Evolutionary conservation across 768 basidiomycete species (phyloP), one percentile per base, ranked within the genome.

Genomic region (Thelephora ganbajun): DNA sequence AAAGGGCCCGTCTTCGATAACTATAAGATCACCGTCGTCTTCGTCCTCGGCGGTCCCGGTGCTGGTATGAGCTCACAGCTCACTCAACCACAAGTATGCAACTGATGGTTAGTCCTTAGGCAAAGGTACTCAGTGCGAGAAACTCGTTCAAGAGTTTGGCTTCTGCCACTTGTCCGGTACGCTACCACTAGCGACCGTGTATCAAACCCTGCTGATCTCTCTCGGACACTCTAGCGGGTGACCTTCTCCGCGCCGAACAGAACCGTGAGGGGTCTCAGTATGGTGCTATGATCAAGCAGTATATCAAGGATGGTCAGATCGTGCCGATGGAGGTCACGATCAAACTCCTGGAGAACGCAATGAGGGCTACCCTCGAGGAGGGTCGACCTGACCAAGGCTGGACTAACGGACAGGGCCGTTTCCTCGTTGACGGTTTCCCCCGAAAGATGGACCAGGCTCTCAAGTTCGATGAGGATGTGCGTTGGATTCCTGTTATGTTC

Each of bases 381-480:
- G 56, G 56, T 16, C 63, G 60, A 44, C 48, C 64, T 0, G 68
- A 69, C 11, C 66, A 70, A 6, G 79, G 76, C 18, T 92, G 89
- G 90, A 63, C 61, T 7, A 66, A 75, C 30, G 87, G 83, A 20
- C 68, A 66, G 46, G 89, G 88, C 33, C 79, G 90, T 42, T 99
- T 98, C 71, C 72, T 98, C 56, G 81, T 99, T 52, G 94, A 99
- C 53, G 96, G 94, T 1, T 98, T 98, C 66, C 96, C 94, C 47
- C 77, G 94, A 51, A 92, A 98, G 71, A 92, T 98, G 91, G 96
- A 99, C 61, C 96, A 99, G 66, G 94, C 93, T 0, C 51, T 82
- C 57, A 80, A 80, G 61, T 99, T 97, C 59, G 94, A 98, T 57
- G 70, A 85, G 55, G 72, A 79, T 43, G 94, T 91, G 54, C 47